These are phyloP conservation scores for Carpinus fangiana DNA, from an alignment of 306 rosid genomes.

Conservation along the genomic window DNA sequence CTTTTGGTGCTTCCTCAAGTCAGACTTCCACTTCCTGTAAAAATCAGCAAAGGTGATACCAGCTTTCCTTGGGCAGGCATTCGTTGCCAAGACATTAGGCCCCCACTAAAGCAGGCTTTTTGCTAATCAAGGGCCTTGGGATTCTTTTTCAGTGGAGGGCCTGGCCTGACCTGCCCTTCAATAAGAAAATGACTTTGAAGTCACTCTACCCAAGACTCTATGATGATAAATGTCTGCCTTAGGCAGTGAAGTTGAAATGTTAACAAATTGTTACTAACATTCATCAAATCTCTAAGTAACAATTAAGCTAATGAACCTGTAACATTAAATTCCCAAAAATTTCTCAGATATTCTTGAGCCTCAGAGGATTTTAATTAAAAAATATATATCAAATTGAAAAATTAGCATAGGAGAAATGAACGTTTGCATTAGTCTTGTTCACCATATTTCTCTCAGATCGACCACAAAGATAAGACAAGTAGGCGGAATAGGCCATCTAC, in stretches of 20 bases:
- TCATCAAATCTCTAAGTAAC: not conserved
- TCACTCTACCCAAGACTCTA: not conserved
- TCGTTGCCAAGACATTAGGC: not conserved
- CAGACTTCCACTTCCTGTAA: not conserved
- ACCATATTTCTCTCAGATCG: not conserved
- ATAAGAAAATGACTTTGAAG: not conserved
- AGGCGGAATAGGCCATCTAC: not conserved
- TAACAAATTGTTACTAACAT: not conserved
- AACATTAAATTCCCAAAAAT: not conserved
- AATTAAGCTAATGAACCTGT: not conserved
- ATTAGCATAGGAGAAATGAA: not conserved
- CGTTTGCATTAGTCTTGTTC: not conserved
- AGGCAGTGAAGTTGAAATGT: not conserved
- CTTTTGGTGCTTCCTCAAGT: not conserved
- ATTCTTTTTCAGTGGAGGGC: not conserved
- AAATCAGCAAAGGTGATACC: not conserved
- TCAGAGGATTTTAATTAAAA: not conserved
- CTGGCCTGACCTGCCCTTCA: not conserved
- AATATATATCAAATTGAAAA: not conserved
- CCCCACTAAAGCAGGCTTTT: not conserved
- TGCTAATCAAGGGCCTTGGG: not conserved
- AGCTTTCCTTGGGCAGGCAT: not conserved
- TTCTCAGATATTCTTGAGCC: not conserved
- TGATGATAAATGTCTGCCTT: not conserved
- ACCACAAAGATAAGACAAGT: not conserved